Base-by-base conservation (phyloP, 495 filamentous ascomycete genomes). In the Cenococcum geophilum region DNA sequence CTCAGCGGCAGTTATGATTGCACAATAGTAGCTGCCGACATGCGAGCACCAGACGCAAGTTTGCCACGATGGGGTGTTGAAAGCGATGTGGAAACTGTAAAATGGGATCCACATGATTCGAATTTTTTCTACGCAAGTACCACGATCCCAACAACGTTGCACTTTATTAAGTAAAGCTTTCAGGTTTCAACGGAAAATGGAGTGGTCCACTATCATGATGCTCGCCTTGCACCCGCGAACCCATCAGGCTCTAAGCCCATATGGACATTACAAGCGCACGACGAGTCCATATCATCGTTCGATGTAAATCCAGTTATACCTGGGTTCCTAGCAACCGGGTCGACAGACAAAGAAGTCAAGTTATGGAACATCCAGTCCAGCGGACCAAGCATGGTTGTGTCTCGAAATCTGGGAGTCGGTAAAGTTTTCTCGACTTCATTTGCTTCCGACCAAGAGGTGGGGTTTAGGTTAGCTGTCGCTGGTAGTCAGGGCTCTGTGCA, bases 211-310 rank as follows among this genome's bases (percentile, higher is more conserved):
- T 87, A 87, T 70, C 89, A 89, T 71, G 93, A 99, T 69, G 78
- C 82, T 21, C 85, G 93, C 8, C 83, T 82, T 20, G 70, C 79
- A n/a, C 85, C 89, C 36, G 71, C 85, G 50, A 80, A 80, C 45
- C 89, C 90, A 0, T 79, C 84, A 23, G 77, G 80, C 10, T 87
- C 85, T 65, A 95, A 91, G 71, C 85, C 95, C 8, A 83, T 92
- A 12, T 99, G 95, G 95, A 87, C 84, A 14, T 77, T 99, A 25
- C 95, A 97, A 75, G 93, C 93, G 3, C 93, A 99, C 76, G 91
- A 96, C 70, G 85, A 91, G 66, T 88, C 89, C 4, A 79, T 97
- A n/a, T 95, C 92, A 4, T 83, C 89, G n/a, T 96, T 99, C 69
- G 92, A 96, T 72, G 82, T 96, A 73, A 96, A 96, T 75, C 79